These are phyloP conservation scores for Botrytis paeoniae DNA, from an alignment of 2,329 filamentous ascomycete species.

Conservation along the genomic window DNA sequence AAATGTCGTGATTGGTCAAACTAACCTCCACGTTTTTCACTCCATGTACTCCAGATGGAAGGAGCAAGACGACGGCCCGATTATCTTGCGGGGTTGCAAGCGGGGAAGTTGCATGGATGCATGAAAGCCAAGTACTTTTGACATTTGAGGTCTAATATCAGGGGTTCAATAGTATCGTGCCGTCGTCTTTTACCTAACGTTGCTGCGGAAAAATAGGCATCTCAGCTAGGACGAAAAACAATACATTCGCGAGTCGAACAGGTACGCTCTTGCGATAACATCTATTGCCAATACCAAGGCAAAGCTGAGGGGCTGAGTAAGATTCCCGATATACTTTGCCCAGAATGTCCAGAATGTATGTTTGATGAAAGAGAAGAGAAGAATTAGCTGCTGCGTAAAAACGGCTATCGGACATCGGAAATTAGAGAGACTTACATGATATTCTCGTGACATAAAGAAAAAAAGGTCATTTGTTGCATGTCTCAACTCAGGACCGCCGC, in stretches of 20 bases:
- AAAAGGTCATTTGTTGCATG: not conserved
- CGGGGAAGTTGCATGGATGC: not conserved
- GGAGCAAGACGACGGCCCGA: not conserved
- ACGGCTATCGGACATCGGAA: not conserved
- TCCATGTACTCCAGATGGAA: not conserved
- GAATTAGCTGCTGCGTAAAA: not conserved
- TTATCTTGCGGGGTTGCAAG: conserved; percentile 7
- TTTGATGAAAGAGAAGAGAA: not conserved
- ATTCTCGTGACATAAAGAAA: not conserved
- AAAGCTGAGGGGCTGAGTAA: not conserved
- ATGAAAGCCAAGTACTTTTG: not conserved
- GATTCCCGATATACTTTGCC: too few species aligned
- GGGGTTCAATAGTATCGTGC: not conserved
- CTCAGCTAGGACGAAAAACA: too few species aligned
- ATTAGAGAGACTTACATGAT: not conserved
- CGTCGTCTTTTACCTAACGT: not conserved
- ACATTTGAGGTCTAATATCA: not conserved
- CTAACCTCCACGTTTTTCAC: not conserved
- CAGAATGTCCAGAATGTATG: not conserved
- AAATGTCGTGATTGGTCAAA: not conserved
- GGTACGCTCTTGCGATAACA: not conserved
- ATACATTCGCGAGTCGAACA: not conserved
- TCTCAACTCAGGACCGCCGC: not conserved
- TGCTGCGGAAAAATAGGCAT: not conserved
- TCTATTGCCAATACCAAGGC: conserved; percentile 6